Evolutionary conservation across 2,329 filamentous ascomycete genomes (phyloP), one percentile per base, ranked within the genome.

Genomic region (Bipolaris victoriae): DNA sequence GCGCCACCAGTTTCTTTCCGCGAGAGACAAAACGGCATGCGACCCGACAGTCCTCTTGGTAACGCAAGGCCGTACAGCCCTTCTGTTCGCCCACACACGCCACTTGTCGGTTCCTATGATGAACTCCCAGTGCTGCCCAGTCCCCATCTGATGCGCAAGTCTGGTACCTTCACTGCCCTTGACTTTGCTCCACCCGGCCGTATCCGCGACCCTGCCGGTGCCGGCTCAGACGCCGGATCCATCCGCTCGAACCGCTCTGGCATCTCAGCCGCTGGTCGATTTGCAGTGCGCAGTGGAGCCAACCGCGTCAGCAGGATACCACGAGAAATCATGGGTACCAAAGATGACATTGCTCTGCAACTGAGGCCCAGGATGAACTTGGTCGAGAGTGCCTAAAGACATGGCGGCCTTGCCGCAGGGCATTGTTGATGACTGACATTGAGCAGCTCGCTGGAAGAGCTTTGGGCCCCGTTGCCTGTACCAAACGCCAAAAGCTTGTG

Each of bases 221-320:
- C 68, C 7, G 75, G 72, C 3, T 81, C 78, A 24, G 81, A 83
- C 56, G 78, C 79, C 7, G 80, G 79, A 49, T 80, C 78, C 39
- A 80, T 83, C 59, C 84, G 84, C 67, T 91, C 90, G 77, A 91
- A 91, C 79, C 84, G 87, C 48, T 91, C 88, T 41, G 92, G 90
- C 49, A 88, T 96, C 67, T 96, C 91, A 5, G 82, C 86, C 3
- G 79, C 49, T 86, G 92, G 71, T 79, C 86, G 49, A 81, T 87
- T 59, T 89, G 91, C 68, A 5, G 88, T 97, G 68, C 90, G 92
- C 63, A 85, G 81, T 55, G 93, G 93, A 63, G 92, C 92, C 44
- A 94, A 96, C 70, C 90, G 93, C 61, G 86, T 97, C 63, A 95
- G 91, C 73, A 88, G 90, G 48, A 84, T 97, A 59, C 92, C 93